These are phyloP conservation scores for Metarhizium guizhouense DNA, from an alignment of 2,329 filamentous ascomycete species.

Conservation along the genomic window DNA sequence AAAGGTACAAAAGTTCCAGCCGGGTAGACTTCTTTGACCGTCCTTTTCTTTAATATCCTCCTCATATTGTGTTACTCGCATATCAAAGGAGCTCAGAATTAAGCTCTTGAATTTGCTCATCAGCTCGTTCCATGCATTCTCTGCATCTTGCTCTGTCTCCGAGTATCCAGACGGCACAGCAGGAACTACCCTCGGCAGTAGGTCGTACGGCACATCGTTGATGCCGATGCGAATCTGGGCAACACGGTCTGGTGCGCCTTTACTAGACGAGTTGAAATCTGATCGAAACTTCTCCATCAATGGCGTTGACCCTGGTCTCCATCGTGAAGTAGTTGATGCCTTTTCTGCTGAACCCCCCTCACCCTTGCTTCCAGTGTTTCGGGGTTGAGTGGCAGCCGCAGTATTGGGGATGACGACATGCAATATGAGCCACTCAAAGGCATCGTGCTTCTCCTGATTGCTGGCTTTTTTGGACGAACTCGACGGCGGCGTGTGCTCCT, in stretches of 20 bases:
- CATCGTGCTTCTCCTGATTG: slow-evolving; percentile 86
- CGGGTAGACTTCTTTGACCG: slow-evolving; percentile 73
- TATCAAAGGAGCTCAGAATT: slow-evolving; percentile 84
- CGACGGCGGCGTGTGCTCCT: slow-evolving; percentile 56
- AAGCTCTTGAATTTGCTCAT: slow-evolving; percentile 78
- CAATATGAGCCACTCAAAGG: slow-evolving; percentile 89
- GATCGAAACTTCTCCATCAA: slow-evolving; percentile 82
- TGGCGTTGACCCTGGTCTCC: slow-evolving; percentile 71
- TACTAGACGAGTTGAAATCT: slow-evolving; percentile 74
- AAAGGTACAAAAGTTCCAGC: slow-evolving; percentile 99
- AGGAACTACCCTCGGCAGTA: slow-evolving; percentile 53
- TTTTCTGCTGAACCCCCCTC: slow-evolving; percentile 56
- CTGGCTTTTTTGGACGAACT: slow-evolving; percentile 45
- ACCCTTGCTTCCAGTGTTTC: slow-evolving; percentile 43
- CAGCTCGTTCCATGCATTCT: slow-evolving; percentile 75
- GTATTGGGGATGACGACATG: slow-evolving; percentile 90
- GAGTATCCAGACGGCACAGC: slow-evolving; percentile 54
- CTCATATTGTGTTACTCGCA: slow-evolving; percentile 87
- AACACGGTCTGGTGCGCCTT: slow-evolving; percentile 65
- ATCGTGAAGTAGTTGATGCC: slow-evolving; percentile 58
- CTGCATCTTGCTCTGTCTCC: slow-evolving; percentile 69
- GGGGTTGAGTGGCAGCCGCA: slow-evolving; percentile 67
- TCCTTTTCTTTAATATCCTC: slow-evolving; percentile 96
- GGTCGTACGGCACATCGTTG: slow-evolving; percentile 58
- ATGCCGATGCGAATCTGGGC: slow-evolving; percentile 75